A percentile compares a stretch with the other conserved stretches of the same genome.
Conservation (phyloP, 1,284 basidiomycete genomes). For the Cutaneotrichosporon curvatum region DNA sequence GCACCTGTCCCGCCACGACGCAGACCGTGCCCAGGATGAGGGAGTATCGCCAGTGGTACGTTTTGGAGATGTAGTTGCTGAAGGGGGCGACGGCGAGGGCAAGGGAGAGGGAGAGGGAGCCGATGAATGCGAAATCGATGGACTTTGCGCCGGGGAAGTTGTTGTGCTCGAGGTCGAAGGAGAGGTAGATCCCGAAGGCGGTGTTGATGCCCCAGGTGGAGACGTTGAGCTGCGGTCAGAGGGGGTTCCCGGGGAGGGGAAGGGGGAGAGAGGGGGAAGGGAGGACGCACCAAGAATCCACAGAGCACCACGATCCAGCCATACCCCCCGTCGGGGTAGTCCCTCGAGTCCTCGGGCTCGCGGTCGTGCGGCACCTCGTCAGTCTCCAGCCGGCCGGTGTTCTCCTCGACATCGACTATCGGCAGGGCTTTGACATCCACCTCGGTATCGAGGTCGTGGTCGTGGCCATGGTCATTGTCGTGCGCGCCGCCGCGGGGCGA, state of each 20-base stretch:
- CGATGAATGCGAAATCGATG: conserved; percentile 23
- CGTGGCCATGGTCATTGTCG: too few species aligned
- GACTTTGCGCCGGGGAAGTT: conserved; percentile 41
- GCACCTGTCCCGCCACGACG: conserved; percentile 29
- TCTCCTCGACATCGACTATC: too few species aligned
- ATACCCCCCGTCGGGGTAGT: conserved; percentile 45
- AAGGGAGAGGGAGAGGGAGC: conserved; percentile 11
- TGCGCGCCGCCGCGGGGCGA: too few species aligned
- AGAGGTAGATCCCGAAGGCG: conserved; percentile 46
- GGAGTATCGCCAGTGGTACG: conserved; percentile 15
- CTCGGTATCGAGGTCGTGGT: too few species aligned
- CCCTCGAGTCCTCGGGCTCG: conserved; percentile 10
- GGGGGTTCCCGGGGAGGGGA: not conserved
- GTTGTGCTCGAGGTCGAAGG: conserved; percentile 44
- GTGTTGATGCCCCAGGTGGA: conserved; percentile 45
- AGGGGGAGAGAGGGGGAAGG: not conserved
- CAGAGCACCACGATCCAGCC: conserved; percentile 45
- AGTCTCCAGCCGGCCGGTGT: too few species aligned
- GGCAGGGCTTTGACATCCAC: too few species aligned
- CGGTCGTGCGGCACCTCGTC: conserved; percentile 10
- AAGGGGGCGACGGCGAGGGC: conserved; percentile 14
- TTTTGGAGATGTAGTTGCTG: conserved; percentile 10
- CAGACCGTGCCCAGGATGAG: conserved; percentile 17
- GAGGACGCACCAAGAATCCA: conserved; percentile 11
- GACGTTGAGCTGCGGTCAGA: conserved; percentile 13